Evolutionary conservation across 306 rosid genomes (phyloP).

Genomic region (Erythrophleum fordii): DNA sequence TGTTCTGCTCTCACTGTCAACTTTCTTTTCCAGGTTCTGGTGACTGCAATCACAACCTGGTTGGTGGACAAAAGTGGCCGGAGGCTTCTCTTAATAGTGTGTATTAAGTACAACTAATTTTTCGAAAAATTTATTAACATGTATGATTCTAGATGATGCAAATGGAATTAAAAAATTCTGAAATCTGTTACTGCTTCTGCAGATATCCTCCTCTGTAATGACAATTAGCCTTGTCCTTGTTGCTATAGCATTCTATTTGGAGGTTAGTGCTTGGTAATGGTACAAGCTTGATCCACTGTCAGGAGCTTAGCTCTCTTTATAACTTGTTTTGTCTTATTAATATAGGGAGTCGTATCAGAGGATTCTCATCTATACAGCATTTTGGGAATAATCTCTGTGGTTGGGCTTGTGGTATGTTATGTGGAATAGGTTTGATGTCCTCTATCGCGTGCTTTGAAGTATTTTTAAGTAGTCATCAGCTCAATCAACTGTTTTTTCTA

Average conservation of each 20-base stretch:
- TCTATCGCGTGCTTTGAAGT: background rate
- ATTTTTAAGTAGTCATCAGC: conserved; percentile 3
- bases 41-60: conserved; percentile 80
- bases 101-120: conserved; percentile 35
- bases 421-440: conserved; percentile 12
- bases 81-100: conserved; percentile 70
- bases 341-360: conserved; percentile 49
- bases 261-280: conserved; percentile 53
- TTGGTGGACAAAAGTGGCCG: conserved; percentile 84
- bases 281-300: conserved; percentile 33
- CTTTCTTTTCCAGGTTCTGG: conserved; percentile 56
- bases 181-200: conserved; percentile 37
- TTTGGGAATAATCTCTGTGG: conserved; percentile 61
- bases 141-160: conserved; percentile 1
- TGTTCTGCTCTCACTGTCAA: conserved; percentile 20
- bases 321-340: conserved; percentile 35
- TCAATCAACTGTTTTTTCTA: conserved; percentile 41
- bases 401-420: conserved; percentile 75
- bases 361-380: conserved; percentile 52
- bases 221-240: conserved; percentile 73
- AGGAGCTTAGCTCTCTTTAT: conserved; percentile 22
- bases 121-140: background rate
- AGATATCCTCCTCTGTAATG: conserved; percentile 76
- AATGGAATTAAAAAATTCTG: conserved; percentile 23
- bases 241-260: conserved; percentile 64